Evolutionary conservation across 768 basidiomycete species (phyloP).

Genomic region (Auricularia sp.): DNA sequence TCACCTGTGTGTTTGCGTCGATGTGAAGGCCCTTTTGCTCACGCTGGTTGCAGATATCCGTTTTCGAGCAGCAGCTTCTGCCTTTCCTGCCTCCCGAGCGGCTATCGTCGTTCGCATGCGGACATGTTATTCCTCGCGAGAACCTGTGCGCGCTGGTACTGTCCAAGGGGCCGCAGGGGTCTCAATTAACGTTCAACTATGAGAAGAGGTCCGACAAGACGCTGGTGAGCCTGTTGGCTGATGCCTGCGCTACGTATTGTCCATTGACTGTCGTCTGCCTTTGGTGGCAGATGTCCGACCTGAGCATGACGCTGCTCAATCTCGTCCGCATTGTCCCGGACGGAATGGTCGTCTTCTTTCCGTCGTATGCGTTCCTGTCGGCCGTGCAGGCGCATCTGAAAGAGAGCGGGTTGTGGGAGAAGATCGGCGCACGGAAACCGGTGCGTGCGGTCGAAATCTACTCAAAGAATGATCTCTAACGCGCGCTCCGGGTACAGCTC

Average conservation of each 20-base stretch:
- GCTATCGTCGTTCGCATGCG: conserved; percentile 78
- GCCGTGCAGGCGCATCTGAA: conserved; percentile 57
- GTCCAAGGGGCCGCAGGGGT: conserved; percentile 62
- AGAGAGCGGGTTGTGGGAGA: conserved; percentile 46
- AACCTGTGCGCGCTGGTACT: conserved; percentile 72
- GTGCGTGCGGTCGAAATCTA: conserved; percentile 27
- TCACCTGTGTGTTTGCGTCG: conserved; percentile 56
- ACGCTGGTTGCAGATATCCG: conserved; percentile 54
- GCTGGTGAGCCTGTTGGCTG: conserved; percentile 36
- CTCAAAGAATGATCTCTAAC: not conserved
- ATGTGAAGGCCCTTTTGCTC: not conserved
- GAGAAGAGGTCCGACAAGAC: conserved; percentile 54
- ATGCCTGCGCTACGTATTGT: not conserved
- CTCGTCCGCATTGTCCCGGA: conserved; percentile 67
- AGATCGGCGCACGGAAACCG: conserved; percentile 63
- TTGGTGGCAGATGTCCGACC: conserved; percentile 51
- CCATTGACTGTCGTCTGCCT: conserved; percentile 6
- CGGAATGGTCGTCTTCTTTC: conserved; percentile 90
- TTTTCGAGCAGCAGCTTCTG: conserved; percentile 76
- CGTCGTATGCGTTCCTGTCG: conserved; percentile 79
- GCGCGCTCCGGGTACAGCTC: conserved; percentile 35
- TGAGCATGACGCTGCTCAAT: conserved; percentile 79
- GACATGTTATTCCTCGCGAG: conserved; percentile 76
- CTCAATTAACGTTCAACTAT: conserved; percentile 72
- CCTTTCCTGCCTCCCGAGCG: conserved; percentile 46